Evolutionary conservation across 2,329 filamentous ascomycete genomes (phyloP).

Genomic region (Aspergillus sp.): DNA sequence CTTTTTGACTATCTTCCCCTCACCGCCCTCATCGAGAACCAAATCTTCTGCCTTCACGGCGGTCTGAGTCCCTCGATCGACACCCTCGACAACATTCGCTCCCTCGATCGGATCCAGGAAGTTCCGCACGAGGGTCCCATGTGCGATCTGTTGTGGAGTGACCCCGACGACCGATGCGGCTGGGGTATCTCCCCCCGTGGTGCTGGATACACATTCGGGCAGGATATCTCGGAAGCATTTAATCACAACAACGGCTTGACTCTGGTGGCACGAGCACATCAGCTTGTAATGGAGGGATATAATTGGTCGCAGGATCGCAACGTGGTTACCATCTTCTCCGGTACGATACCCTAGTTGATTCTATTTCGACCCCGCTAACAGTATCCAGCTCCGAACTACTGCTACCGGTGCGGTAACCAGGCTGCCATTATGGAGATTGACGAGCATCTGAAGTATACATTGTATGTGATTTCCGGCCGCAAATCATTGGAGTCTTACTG

Average conservation of each 20-base stretch:
- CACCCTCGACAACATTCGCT: constrained; percentile 91
- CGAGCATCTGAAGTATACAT: constrained; percentile 98
- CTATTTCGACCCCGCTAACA: not conserved
- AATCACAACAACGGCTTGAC: constrained; percentile 99
- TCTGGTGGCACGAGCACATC: constrained; percentile 91
- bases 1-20: constrained; percentile 98
- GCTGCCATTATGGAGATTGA: constrained; percentile 99
- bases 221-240: constrained; percentile 98
- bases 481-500: not conserved
- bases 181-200: constrained; percentile 95
- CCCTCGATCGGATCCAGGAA: constrained; percentile 94
- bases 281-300: constrained; percentile 99
- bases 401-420: constrained; percentile 98
- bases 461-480: constrained; percentile 62
- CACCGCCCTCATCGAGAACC: constrained; percentile 96
- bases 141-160: constrained; percentile 97
- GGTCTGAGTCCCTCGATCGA: constrained; percentile 95
- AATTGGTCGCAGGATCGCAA: constrained; percentile 99
- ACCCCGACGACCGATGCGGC: constrained; percentile 93
- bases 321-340: constrained; percentile 97
- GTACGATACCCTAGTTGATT: constrained; percentile 44
- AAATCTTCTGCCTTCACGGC: constrained; percentile 98
- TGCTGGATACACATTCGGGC: constrained; percentile 91
- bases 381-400: constrained; percentile 75
- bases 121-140: constrained; percentile 98